Base-by-base conservation (phyloP, 495 filamentous ascomycete species). In the Penicillium paxilli region DNA sequence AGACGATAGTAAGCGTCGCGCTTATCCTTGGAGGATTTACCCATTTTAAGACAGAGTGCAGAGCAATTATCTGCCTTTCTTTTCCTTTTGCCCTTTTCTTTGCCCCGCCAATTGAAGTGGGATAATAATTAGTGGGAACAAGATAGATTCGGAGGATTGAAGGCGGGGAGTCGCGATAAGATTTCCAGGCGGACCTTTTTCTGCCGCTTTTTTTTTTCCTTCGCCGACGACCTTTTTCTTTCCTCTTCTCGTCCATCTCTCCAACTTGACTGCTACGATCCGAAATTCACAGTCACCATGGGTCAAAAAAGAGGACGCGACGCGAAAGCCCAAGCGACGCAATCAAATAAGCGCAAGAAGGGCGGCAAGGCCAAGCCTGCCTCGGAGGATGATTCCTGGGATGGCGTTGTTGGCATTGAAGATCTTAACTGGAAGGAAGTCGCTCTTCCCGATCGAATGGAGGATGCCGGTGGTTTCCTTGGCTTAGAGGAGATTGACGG, bases 1-100 rank as follows among this genome's bases (percentile, higher is more conserved):
- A 98, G 87, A 24, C 94, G 85, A 67, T 98, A 98, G 73, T 98
- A 98, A 47, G 91, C 90, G 67, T 98, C 94, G 44, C 94, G 89
- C 76, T 98, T 98, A 65, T 98, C 94, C 73, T 98, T 98, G 30
- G 92, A 96, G 1, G 94, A 96, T 69, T 97, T 97, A 2, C 94
- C 94, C 94, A 98, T 98, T 20, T 54, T 61, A 37, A 54, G 30
- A 16, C n/a, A n/a, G n/a, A n/a, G n/a, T n/a, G 12, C 51, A 45
- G 49, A 21, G 5, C 44, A 5, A 20, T 23, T 8, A 7, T 16
- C 14, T 26, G 28, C 44, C 32, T 42, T 22, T 47, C 49, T 50
- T 33, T 50, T 56, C n/a, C n/a, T 33, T 22, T 32, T 32, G 30
- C n/a, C 35, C 17, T 38, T 38, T 38, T 16, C n/a, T 19, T n/a